phyloP scores from a whole-genome alignment of 495 filamentous ascomycete species.

The Penicillium angulare region DNA sequence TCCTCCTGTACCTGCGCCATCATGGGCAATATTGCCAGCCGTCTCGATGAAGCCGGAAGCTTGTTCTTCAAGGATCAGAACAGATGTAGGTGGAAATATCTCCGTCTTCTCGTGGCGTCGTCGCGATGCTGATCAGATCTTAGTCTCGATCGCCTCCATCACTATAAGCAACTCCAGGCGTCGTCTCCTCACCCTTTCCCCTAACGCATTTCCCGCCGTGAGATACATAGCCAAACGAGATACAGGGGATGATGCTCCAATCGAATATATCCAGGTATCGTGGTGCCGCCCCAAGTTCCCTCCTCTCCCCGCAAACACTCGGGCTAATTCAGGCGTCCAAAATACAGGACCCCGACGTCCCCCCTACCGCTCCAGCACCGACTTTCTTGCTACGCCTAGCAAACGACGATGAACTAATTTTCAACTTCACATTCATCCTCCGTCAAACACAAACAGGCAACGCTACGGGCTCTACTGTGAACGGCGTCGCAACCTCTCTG shows the following conservation, averaged over 20 bases:
- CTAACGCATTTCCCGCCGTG: constrained; percentile 85
- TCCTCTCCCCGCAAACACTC: not conserved
- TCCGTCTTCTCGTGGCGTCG: not conserved
- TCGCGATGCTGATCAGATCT: constrained; percentile 13
- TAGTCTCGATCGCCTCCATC: constrained; percentile 84
- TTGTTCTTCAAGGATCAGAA: constrained; percentile 89
- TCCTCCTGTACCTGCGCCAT: constrained; percentile 25
- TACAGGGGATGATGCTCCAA: constrained; percentile 65
- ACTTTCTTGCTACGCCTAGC: constrained; percentile 80
- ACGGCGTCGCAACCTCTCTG: constrained; percentile 48
- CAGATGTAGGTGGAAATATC: constrained; percentile 57
- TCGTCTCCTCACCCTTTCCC: constrained; percentile 74
- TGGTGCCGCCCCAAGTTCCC: not conserved
- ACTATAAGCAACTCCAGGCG: constrained; percentile 74
- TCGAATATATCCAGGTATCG: constrained; percentile 91
- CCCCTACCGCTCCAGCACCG: constrained; percentile 53
- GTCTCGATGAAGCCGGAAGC: constrained; percentile 78
- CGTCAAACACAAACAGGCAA: constrained; percentile 61
- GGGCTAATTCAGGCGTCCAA: constrained; percentile 1
- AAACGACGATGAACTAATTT: constrained; percentile 87
- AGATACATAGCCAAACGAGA: constrained; percentile 76
- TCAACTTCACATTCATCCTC: constrained; percentile 88
- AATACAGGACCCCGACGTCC: constrained; percentile 73
- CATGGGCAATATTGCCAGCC: constrained; percentile 95
- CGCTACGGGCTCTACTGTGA: constrained; percentile 41